Evolutionary conservation across 2,329 filamentous ascomycete genomes (phyloP).

Genomic region (Coniochaeta pulveracea): DNA sequence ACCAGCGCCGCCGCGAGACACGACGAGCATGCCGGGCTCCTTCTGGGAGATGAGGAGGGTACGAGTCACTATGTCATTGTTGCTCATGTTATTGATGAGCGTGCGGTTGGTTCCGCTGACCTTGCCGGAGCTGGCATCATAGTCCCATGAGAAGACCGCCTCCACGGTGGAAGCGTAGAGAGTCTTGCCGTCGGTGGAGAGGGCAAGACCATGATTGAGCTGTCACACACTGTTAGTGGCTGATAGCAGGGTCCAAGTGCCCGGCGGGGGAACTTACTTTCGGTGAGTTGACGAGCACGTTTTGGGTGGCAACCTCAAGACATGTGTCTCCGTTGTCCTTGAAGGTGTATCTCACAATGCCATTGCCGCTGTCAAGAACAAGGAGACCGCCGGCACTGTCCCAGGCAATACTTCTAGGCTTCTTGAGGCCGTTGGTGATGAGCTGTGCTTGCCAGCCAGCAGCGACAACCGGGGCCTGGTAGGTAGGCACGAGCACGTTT

Average conservation of each 20-base stretch:
- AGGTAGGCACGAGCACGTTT: constrained; percentile 21
- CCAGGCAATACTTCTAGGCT: constrained; percentile 32
- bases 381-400: constrained; percentile 31
- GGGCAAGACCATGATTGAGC: constrained; percentile 38
- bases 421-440: constrained; percentile 26
- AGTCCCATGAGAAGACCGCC: constrained; percentile 47
- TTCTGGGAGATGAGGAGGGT: constrained; percentile 47
- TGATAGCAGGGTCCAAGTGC: not conserved
- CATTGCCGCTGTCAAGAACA: constrained; percentile 30
- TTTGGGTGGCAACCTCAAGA: constrained; percentile 22
- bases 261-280: constrained; percentile 16
- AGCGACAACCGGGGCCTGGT: constrained; percentile 24
- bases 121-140: constrained; percentile 37
- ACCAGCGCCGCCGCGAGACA: constrained; percentile 46
- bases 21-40: constrained; percentile 41
- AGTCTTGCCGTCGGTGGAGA: constrained; percentile 31
- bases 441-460: constrained; percentile 32
- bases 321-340: constrained; percentile 30
- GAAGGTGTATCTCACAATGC: constrained; percentile 28
- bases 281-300: constrained; percentile 22
- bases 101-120: constrained; percentile 26
- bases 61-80: constrained; percentile 46
- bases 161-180: constrained; percentile 41
- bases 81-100: constrained; percentile 47
- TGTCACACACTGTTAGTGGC: constrained; percentile 10